Percentiles rank a stretch among this genome's conserved stretches.
These are phyloP conservation scores for Fusarium sp. DNA, from an alignment of 2,329 filamentous ascomycete species.

Conservation along the genomic window DNA sequence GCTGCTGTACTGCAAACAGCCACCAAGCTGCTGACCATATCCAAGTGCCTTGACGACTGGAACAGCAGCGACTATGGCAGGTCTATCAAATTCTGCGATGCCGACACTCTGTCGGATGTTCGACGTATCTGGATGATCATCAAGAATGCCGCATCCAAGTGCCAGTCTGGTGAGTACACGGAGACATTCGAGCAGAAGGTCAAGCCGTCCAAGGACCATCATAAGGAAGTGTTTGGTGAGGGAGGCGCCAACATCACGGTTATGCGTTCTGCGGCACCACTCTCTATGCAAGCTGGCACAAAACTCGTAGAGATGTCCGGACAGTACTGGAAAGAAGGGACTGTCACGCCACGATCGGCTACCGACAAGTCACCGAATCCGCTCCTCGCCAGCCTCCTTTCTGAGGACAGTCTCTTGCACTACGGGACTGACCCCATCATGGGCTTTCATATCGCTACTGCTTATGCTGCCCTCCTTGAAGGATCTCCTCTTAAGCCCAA, in stretches of 20 bases:
- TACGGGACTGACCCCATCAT: conserved; percentile 63
- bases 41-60: conserved; percentile 58
- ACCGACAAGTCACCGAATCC: conserved; percentile 56
- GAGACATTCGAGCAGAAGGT: conserved; percentile 34
- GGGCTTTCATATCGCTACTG: conserved; percentile 67
- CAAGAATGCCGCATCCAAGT: conserved; percentile 29
- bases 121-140: conserved; percentile 52
- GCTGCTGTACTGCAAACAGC: conserved; percentile 55
- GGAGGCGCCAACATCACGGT: conserved; percentile 44
- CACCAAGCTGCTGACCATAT: conserved; percentile 54
- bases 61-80: conserved; percentile 56
- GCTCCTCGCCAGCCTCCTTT: conserved; percentile 53
- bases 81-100: conserved; percentile 61
- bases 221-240: conserved; percentile 23
- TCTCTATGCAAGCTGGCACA: conserved; percentile 43
- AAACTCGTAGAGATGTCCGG: conserved; percentile 40
- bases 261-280: conserved; percentile 54
- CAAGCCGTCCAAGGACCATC: conserved; percentile 29
- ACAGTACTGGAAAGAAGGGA: conserved; percentile 53
- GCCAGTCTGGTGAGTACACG: conserved; percentile 10
- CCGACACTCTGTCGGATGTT: conserved; percentile 56
- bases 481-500: conserved; percentile 53
- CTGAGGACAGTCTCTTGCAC: conserved; percentile 54
- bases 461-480: conserved; percentile 53
- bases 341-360: conserved; percentile 38